Conservation (phyloP, 2,329 filamentous ascomycete species). For the Septoria linicola region DNA sequence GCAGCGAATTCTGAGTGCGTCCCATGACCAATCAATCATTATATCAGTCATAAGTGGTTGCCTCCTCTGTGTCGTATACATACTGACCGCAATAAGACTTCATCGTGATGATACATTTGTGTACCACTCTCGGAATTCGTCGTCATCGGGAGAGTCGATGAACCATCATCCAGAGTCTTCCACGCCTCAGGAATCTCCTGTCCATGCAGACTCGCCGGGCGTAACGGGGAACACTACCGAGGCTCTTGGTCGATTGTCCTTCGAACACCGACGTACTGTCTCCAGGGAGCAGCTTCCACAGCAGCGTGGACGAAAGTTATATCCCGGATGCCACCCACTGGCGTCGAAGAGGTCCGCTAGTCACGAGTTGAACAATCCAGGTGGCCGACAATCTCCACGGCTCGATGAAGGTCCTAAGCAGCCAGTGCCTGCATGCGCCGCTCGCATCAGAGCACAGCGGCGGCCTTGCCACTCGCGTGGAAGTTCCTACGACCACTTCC, state of each 20-base stretch:
- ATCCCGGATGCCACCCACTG: background rate
- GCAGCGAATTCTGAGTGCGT: background rate
- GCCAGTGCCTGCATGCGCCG: background rate
- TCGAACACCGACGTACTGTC: conserved; percentile 6
- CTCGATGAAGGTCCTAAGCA: conserved; percentile 2
- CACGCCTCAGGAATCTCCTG: conserved; percentile 22
- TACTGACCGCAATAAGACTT: background rate
- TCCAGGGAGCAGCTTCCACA: background rate
- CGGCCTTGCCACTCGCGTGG: background rate
- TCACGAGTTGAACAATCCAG: conserved; percentile 1
- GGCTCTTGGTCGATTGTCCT: conserved; percentile 1
- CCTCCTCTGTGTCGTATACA: background rate
- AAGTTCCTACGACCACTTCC: background rate
- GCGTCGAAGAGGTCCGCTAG: conserved; percentile 11
- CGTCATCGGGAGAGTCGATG: conserved; percentile 22
- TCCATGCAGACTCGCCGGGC: conserved; percentile 4
- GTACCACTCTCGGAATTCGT: conserved; percentile 8
- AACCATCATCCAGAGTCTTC: conserved; percentile 11
- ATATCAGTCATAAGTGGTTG: background rate
- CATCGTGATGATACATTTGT: background rate
- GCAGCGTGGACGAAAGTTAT: background rate
- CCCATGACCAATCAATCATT: background rate
- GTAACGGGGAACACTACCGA: background rate
- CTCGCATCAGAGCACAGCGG: background rate
- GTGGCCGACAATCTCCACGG: conserved; percentile 11